Percentiles rank a stretch among this genome's conserved stretches.
These are phyloP conservation scores for Drechslera avenae DNA, from an alignment of 2,329 filamentous ascomycete genomes.

Conservation along the genomic window DNA sequence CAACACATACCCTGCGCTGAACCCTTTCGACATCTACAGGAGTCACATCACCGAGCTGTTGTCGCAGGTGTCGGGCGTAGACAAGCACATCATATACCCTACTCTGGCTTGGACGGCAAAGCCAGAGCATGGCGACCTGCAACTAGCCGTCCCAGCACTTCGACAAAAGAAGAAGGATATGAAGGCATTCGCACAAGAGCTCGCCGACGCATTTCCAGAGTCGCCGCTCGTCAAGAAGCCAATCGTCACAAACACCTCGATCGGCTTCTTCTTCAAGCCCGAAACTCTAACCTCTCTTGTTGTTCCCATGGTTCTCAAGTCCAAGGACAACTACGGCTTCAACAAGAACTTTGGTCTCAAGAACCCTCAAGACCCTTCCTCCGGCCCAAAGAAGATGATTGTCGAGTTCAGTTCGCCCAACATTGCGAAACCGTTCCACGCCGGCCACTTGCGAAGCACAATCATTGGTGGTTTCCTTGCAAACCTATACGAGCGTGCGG, in stretches of 20 bases:
- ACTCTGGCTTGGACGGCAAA: constrained; percentile 78
- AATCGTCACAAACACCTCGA: constrained; percentile 67
- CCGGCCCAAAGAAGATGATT: constrained; percentile 69
- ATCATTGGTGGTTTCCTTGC: constrained; percentile 76
- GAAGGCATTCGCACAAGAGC: constrained; percentile 60
- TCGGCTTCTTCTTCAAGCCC: constrained; percentile 82
- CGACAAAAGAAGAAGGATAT: constrained; percentile 71
- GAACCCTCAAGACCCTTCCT: constrained; percentile 64
- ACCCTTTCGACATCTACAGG: constrained; percentile 80
- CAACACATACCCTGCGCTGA: constrained; percentile 65
- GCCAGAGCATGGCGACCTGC: constrained; percentile 81
- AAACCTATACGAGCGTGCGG: constrained; percentile 70
- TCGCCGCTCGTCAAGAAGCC: constrained; percentile 76
- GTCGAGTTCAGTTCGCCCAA: constrained; percentile 87
- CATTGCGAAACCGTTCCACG: constrained; percentile 82
- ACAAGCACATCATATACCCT: constrained; percentile 72
- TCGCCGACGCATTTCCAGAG: constrained; percentile 69
- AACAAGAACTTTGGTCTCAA: constrained; percentile 64
- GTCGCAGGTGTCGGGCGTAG: constrained; percentile 70
- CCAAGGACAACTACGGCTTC: constrained; percentile 66
- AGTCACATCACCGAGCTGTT: constrained; percentile 74
- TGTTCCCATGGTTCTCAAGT: constrained; percentile 70
- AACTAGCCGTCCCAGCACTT: constrained; percentile 78
- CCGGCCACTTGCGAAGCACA: constrained; percentile 74
- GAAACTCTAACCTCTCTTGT: constrained; percentile 67